phyloP scores from a whole-genome alignment of 768 basidiomycete species.

The Coprinopsis strossmayeri region DNA sequence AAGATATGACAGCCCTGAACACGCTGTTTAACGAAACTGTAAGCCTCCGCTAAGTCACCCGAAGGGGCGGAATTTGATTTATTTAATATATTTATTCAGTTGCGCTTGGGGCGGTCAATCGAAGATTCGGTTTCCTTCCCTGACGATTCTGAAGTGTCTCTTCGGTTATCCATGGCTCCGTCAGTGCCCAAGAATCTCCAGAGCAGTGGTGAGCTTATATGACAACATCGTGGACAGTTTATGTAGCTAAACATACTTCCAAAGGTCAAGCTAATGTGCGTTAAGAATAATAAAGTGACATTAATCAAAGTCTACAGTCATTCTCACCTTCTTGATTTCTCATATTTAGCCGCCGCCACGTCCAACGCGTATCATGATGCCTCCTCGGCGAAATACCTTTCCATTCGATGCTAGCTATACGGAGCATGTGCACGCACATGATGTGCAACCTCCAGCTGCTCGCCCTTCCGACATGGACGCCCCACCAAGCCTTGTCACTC shows the following conservation, averaged over 20 bases:
- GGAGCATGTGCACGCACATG: slow-evolving; percentile 13
- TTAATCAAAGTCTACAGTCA: slow-evolving; percentile 10
- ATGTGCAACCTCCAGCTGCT: slow-evolving; percentile 6
- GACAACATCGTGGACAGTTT: not conserved
- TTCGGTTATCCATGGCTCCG: slow-evolving; percentile 33
- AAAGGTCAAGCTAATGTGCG: slow-evolving; percentile 10
- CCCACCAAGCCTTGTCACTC: slow-evolving; percentile 49
- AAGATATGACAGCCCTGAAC: slow-evolving; percentile 38
- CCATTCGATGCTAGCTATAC: slow-evolving; percentile 23
- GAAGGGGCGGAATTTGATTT: slow-evolving; percentile 11
- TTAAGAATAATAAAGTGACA: slow-evolving; percentile 3
- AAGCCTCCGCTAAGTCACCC: slow-evolving; percentile 14
- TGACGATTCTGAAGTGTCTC: slow-evolving; percentile 27
- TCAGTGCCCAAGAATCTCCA: slow-evolving; percentile 20
- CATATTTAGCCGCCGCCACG: slow-evolving; percentile 2
- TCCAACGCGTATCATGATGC: slow-evolving; percentile 12
- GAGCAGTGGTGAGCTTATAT: slow-evolving; percentile 6
- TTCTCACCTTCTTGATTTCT: slow-evolving; percentile 2
- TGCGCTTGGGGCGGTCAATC: slow-evolving; percentile 30
- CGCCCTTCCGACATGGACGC: slow-evolving; percentile 13
- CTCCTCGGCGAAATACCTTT: slow-evolving; percentile 30
- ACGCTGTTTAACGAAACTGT: slow-evolving; percentile 44
- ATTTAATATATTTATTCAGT: slow-evolving; percentile 22
- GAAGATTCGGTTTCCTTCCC: slow-evolving; percentile 39
- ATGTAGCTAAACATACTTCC: slow-evolving; percentile 2